Base-by-base conservation (phyloP, 371 early-diverging fungal genomes). In the Lichtheimia hyalospora region DNA sequence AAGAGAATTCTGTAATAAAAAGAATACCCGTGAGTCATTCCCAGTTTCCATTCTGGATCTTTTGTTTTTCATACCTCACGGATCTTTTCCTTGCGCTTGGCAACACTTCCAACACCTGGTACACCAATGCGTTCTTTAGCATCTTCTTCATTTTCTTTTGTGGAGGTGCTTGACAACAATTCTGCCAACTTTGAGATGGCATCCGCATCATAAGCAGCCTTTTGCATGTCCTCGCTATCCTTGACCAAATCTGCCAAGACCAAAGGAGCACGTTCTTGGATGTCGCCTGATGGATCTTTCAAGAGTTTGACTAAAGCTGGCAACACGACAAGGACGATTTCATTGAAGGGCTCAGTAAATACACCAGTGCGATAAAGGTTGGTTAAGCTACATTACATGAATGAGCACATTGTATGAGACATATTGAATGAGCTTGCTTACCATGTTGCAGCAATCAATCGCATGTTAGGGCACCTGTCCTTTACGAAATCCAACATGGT, bases 271-370 rank as follows among this genome's bases (percentile, higher is more conserved):
- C 81, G 64, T 69, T 92, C 91, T 60, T 89, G 86, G 0, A 90
- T 79, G 39, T 73, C 63, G 8, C 79, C 79, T 0, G 69, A 61
- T 28, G 75, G 67, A 56, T 88, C 83, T 25, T 77, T 76, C 40
- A 93, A 79, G 58, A 94, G 69, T 49, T 87, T 88, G 43, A 93
- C 90, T 41, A 95, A 74, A 3, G 85, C 84, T n/a, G 94, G 92
- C 5, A 93, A 66, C 5, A 92, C 86, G 34, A 79, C 73, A 3
- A 83, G 68, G 10, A 71, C 67, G 25, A 89, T 78, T 16, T 89
- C 85, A 50, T 73, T 74, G n/a, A 79, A 74, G 15, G 79, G 77
- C 39, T 89, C 87, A 1, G 70, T 58, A 46, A 91, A 78, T 5
- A 82, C 79, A 5, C 83, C 81, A 0, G 86, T 81, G 34, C 90